Base-by-base conservation (phyloP, 768 basidiomycete species). In the Melanogaster broomeanus region DNA sequence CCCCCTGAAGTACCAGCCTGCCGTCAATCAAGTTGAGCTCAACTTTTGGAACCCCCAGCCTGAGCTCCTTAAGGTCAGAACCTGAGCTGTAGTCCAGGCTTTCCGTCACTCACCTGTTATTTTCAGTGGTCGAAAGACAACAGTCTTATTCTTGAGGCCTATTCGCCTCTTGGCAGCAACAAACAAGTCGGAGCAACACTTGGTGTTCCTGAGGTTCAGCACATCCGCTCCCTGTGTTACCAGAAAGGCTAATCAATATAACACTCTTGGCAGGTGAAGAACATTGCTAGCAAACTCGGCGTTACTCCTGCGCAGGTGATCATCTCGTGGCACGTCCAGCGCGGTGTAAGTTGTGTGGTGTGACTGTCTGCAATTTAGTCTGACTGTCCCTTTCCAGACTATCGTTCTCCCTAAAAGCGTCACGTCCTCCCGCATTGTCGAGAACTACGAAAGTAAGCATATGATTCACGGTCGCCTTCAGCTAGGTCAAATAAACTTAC, bases 21-120 rank as follows among this genome's bases (percentile, higher is more conserved):
- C 79, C n/a, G 75, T 88, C 52, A 89, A 92, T 64, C 90, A 91
- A 64, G 82, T 91, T 28, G 90, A 91, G 61, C 77, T 92, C 41
- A 90, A 74, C 66, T 89, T 81, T 69, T 88, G 82, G 78, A 79
- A 84, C 62, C 87, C 89, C 19, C 89, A 92, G 61, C 83, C 84
- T 0, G 87, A 89, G 51, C 73, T 92, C n/a, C 61, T 92, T 39
- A 68, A 84, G 71, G 85, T 83, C 16, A 28, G 16, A n/a, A 25
- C 39, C 30, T 41, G 25, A 37, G n/a, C 7, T 24, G 1, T 38
- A n/a, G 34, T 39, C 49, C 22, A 30, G 6, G 30, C 24, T 10
- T 6, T 49, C 9, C 50, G 4, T 52, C 15, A 12, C 33, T 35
- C 45, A 45, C n/a, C 28, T 24, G 16, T 33, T 25, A 15, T 7